phyloP scores from a whole-genome alignment of 352 stramenopile genomes.

The Phytophthora sansomeana region DNA sequence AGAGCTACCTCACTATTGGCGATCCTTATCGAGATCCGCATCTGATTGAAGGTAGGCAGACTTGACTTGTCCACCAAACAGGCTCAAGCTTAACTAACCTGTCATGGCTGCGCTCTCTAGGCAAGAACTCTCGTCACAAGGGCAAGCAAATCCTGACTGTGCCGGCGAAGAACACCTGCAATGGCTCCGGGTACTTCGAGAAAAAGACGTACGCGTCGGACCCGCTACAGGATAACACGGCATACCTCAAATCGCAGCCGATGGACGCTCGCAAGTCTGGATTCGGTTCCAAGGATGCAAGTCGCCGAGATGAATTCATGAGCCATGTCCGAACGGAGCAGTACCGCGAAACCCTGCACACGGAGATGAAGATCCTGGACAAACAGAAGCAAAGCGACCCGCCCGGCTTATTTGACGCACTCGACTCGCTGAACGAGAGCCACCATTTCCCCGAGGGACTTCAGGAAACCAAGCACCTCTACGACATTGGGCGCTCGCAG shows the following conservation, averaged over 20 bases:
- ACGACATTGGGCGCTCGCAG: slow-evolving; percentile 82
- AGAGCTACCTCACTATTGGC: slow-evolving; percentile 83
- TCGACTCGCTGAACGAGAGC: slow-evolving; percentile 54
- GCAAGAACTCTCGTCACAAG: slow-evolving; percentile 77
- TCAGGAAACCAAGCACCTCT: slow-evolving; percentile 79
- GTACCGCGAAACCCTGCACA: slow-evolving; percentile 87
- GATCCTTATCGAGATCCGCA: slow-evolving; percentile 81
- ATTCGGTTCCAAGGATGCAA: slow-evolving; percentile 92
- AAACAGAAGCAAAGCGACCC: slow-evolving; percentile 65
- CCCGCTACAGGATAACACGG: slow-evolving; percentile 86
- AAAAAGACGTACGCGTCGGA: slow-evolving; percentile 89
- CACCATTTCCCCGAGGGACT: slow-evolving; percentile 77
- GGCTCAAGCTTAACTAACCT: neutral
- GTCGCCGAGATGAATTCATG: slow-evolving; percentile 92
- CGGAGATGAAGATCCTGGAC: slow-evolving; percentile 84
- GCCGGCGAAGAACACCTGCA: slow-evolving; percentile 78
- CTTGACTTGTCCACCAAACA: neutral
- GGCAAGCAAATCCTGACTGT: slow-evolving; percentile 80
- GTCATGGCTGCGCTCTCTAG: slow-evolving; percentile 19
- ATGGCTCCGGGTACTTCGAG: slow-evolving; percentile 87
- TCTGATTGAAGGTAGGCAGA: slow-evolving; percentile 58
- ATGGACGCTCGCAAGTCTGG: slow-evolving; percentile 89
- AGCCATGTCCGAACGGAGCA: slow-evolving; percentile 91
- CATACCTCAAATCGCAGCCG: slow-evolving; percentile 90
- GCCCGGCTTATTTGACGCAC: slow-evolving; percentile 47